Evolutionary conservation across 176 grass and related monocot genomes (phyloP).

Genomic region (Cenchrus americanus): DNA sequence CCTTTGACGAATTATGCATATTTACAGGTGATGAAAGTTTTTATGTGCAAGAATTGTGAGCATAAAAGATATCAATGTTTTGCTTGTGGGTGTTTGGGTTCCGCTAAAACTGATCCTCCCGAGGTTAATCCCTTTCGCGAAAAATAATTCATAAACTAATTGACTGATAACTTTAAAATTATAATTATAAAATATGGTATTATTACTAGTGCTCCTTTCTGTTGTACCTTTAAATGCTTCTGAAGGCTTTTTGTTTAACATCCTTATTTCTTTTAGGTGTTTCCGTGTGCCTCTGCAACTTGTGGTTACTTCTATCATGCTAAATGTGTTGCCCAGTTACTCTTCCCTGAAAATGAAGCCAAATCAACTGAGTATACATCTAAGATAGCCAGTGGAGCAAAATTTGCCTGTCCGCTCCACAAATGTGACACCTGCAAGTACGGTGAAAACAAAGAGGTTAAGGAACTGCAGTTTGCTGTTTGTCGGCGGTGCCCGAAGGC

Average conservation of each 20-base stretch:
- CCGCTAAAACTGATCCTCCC: slow-evolving; percentile 47
- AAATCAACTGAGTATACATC: slow-evolving; percentile 49
- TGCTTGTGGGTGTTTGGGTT: slow-evolving; percentile 62
- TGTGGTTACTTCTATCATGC: slow-evolving; percentile 81
- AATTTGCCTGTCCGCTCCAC: slow-evolving; percentile 73
- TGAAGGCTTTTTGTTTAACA: not conserved
- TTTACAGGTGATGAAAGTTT: slow-evolving; percentile 56
- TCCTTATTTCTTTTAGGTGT: slow-evolving; percentile 50
- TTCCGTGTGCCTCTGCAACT: slow-evolving; percentile 65
- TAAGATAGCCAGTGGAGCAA: slow-evolving; percentile 57
- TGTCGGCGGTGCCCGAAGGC: slow-evolving; percentile 74
- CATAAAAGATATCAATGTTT: slow-evolving; percentile 69
- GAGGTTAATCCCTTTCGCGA: slow-evolving; percentile 50
- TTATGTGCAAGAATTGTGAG: slow-evolving; percentile 70
- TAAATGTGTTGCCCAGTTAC: slow-evolving; percentile 63
- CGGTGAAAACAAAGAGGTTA: slow-evolving; percentile 62
- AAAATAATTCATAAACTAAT: slow-evolving; percentile 18
- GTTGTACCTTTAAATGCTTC: not conserved
- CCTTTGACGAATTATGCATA: slow-evolving; percentile 33
- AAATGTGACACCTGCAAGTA: slow-evolving; percentile 63
- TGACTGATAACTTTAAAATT: not conserved
- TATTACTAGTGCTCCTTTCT: slow-evolving; percentile 1
- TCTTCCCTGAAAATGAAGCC: slow-evolving; percentile 55
- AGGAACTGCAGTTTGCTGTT: slow-evolving; percentile 64
- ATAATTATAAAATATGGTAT: not conserved